Evolutionary conservation across 2,329 filamentous ascomycete genomes (phyloP).

Genomic region (Colletotrichum sp.): DNA sequence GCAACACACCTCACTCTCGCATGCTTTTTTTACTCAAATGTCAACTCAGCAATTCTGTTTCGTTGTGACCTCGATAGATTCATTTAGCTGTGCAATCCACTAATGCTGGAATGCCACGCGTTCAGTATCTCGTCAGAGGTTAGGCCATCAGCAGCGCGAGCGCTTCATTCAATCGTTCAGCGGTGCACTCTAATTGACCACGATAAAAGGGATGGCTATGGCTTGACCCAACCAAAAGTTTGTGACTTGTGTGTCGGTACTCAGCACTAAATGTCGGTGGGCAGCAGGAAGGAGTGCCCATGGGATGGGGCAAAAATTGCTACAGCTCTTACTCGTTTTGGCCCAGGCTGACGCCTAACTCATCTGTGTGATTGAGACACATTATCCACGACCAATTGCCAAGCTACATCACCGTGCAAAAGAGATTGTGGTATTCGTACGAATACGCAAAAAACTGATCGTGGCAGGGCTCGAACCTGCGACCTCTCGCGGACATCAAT

Average conservation of each 20-base stretch:
- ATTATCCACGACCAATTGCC: not conserved
- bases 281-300: not conserved
- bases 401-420: not conserved
- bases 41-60: not conserved
- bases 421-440: not conserved
- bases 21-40: not conserved
- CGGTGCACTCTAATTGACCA: not conserved
- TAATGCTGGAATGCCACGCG: not conserved
- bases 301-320: not conserved
- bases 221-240: not conserved
- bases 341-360: not conserved
- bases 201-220: not conserved
- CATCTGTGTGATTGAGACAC: not conserved
- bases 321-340: not conserved
- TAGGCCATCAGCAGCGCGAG: not conserved
- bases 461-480: slow-evolving; percentile 23
- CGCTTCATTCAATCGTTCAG: not conserved
- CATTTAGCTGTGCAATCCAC: not conserved
- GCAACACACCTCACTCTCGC: not conserved
- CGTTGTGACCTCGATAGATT: not conserved
- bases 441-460: slow-evolving; percentile 3
- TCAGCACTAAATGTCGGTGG: not conserved
- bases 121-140: not conserved
- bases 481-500: slow-evolving; percentile 13
- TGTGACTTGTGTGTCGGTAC: not conserved